Evolutionary conservation across 1,284 basidiomycete species (phyloP).

Genomic region (Cutaneotrichosporon arboriforme): DNA sequence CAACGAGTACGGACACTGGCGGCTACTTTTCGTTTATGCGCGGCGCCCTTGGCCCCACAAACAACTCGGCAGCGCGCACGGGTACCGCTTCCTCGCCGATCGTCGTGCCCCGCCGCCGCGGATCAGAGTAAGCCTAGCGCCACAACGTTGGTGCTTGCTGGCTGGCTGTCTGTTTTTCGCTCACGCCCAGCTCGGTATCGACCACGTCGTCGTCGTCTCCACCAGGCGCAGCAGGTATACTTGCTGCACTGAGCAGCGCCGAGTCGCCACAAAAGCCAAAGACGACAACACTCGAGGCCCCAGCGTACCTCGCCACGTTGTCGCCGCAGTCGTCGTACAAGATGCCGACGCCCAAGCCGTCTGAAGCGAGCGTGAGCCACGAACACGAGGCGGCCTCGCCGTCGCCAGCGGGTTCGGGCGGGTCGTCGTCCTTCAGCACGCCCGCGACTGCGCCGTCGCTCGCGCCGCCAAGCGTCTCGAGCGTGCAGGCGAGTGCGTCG

Average conservation of each 20-base stretch:
- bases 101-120: not conserved
- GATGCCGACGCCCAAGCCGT: no score
- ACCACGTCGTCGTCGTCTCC: not conserved
- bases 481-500: not conserved
- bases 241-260: not conserved
- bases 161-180: not conserved
- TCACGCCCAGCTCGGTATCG: not conserved
- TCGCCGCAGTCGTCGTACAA: not conserved
- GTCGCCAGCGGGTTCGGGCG: no score
- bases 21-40: not conserved
- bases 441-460: no score
- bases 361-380: no score
- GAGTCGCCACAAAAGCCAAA: not conserved
- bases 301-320: not conserved
- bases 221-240: not conserved
- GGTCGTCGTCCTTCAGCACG: no score
- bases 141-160: no score
- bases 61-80: not conserved
- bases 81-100: not conserved
- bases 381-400: no score
- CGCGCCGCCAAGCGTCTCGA: no score
- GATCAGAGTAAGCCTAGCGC: constrained; percentile 1
- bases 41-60: not conserved
- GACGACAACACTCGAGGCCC: not conserved
- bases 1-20: not conserved